Evolutionary conservation across 768 basidiomycete species (phyloP), one percentile per base, ranked within the genome.

Genomic region (Calocera cornea): DNA sequence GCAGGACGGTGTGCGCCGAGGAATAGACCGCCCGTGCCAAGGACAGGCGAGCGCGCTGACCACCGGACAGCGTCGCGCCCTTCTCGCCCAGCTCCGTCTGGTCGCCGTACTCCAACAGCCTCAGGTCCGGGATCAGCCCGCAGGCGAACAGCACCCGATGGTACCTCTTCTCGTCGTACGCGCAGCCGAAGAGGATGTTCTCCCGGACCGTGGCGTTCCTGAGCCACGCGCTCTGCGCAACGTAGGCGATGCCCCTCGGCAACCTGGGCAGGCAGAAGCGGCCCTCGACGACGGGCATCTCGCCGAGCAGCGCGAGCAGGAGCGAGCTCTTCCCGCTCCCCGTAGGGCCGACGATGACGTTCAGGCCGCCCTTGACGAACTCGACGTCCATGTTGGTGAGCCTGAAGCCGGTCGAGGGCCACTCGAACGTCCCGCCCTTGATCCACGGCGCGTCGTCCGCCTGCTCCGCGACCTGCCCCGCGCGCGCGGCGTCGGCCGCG

Each of bases 21-120:
- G 90, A 88, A 74, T 95, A 94, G 66, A 92, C 79, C 0, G 89
- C 89, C 40, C 91, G 80, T 1, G 92, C 92, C 19, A 92, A 80
- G 2, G 87, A 87, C 38, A 90, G 81, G 16, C 89, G 81, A 8
- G 89, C 88, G 60, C 87, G 78, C 73, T 90, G 87, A 0, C 89
- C 89, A 1, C 88, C 87, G 11, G 85, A 86, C n/a, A 87, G 74
- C 0, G 86, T 87, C 36, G 88, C 86, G 1, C 90, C 91, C 71
- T 88, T 89, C 74, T 93, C 91, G 60, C 89, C 90, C 66, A 91
- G 87, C 74, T 89, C 87, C 83, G 72, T 67, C 65, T 44, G 31
- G 72, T 92, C 90, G 0, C 90, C 90, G 12, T 87, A 84, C 65
- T 87, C 84, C 36, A 92, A 81, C 12, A 89, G 83, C 68, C 82